A percentile compares a stretch with the other conserved stretches of the same genome.
Evolutionary conservation across 83 land plant genomes (phyloP).

Genomic region (Picea abies): DNA sequence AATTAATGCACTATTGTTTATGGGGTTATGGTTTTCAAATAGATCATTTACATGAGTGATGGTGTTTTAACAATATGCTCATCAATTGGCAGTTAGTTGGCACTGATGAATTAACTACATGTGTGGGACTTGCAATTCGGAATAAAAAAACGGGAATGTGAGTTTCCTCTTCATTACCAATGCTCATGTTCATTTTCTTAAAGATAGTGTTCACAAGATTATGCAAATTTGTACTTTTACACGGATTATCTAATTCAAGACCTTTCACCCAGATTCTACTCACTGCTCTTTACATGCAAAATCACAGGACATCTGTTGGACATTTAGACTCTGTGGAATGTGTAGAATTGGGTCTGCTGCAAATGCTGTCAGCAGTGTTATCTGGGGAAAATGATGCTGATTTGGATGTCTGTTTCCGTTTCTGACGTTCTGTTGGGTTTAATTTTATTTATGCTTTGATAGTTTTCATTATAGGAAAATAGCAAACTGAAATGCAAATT

Average conservation of each 20-base stretch:
- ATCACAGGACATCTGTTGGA: conserved; percentile 58
- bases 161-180: conserved; percentile 22
- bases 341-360: conserved; percentile 44
- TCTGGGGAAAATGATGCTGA: conserved; percentile 22
- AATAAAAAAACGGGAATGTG: conserved; percentile 55
- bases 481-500: background rate
- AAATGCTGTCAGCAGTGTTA: conserved; percentile 40
- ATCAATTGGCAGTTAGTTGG: conserved; percentile 49
- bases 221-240: background rate
- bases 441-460: background rate
- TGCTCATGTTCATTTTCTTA: conserved; percentile 1
- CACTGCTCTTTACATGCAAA: conserved; percentile 5
- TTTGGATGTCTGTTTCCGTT: conserved; percentile 44
- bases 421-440: background rate
- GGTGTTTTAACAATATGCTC: background rate
- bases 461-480: background rate
- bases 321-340: conserved; percentile 54
- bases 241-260: background rate
- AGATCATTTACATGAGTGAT: too few species aligned
- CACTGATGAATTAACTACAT: conserved; percentile 76
- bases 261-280: too few species aligned
- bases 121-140: conserved; percentile 63
- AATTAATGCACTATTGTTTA: background rate
- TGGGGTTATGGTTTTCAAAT: background rate
- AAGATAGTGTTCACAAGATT: background rate